A percentile compares a stretch with the other conserved stretches of the same genome.
Evolutionary conservation across 2,329 filamentous ascomycete species (phyloP).

Genomic region (Didymella sp.): DNA sequence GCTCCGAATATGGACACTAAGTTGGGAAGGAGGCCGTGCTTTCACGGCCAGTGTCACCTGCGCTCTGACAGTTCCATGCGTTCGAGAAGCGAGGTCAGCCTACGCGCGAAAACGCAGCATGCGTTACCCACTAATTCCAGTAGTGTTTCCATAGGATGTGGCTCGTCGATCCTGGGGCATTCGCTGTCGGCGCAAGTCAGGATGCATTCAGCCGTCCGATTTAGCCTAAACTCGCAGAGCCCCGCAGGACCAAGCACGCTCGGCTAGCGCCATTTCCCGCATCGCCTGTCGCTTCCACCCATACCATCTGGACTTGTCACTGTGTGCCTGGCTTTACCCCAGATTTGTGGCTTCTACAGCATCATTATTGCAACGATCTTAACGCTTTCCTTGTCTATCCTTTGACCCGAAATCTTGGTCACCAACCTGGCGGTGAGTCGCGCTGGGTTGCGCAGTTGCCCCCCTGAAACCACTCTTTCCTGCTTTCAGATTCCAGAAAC

Average conservation of each 20-base stretch:
- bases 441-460: conserved; percentile 29
- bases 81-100: conserved; percentile 50
- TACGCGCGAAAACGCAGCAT: conserved; percentile 39
- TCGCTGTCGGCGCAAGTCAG: conserved; percentile 19
- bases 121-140: conserved; percentile 42
- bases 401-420: conserved; percentile 27
- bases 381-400: conserved; percentile 20
- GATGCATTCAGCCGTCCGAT: conserved; percentile 18
- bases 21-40: conserved; percentile 32
- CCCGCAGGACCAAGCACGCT: conserved; percentile 12
- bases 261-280: conserved; percentile 14
- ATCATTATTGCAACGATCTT: conserved; percentile 9
- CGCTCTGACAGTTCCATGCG: conserved; percentile 49
- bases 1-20: conserved; percentile 39
- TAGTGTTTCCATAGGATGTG: conserved; percentile 27
- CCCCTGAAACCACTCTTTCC: conserved; percentile 26
- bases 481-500: conserved; percentile 19
- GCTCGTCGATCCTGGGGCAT: conserved; percentile 37
- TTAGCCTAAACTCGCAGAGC: conserved; percentile 26
- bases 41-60: conserved; percentile 41
- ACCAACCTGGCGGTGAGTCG: conserved; percentile 14
- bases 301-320: conserved; percentile 13
- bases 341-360: conserved; percentile 16
- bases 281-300: conserved; percentile 13
- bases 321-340: conserved; percentile 18